Base-by-base conservation (phyloP, 768 basidiomycete species). In the Lactarius tabidus region DNA sequence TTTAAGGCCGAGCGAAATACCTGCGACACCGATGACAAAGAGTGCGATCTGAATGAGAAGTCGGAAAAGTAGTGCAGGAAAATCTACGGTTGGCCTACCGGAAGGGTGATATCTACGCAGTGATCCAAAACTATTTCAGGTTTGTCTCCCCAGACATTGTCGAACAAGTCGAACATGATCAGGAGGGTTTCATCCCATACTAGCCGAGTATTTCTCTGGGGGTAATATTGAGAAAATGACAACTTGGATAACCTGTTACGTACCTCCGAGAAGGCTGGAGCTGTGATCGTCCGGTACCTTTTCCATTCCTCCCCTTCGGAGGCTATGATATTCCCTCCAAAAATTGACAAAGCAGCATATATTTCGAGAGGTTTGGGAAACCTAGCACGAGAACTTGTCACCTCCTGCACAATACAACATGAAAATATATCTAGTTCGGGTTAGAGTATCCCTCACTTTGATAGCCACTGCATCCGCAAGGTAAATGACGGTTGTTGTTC, bases 231-330 rank as follows among this genome's bases (percentile, higher is more conserved):
- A 57, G 52, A n/a, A 18, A 23, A 36, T 20, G 28, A 14, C 14
- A 17, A 57, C 28, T n/a, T 43, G 29, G 6, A 10, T 17, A 23
- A 15, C 17, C 7, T 3, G 45, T 4, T 18, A 17, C 74, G 51
- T 61, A 85, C 85, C 72, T 86, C 85, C 5, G 84, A 84, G 72
- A 88, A 89, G 0, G 85, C 82, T n/a, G 86, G 85, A 2, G 84
- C 84, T 20, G 82, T 76, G 51, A 89, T 81, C 71, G 84, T 86
- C 53, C 86, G 75, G 67, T 85, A 86, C 36, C 81, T 80, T 72
- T 86, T 86, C 87, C 86, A 89, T 63, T 84, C 79, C 3, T 84
- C 81, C 31, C 82, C 84, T 69, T 89, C 87, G 0, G 84, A 83
- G 1, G 79, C 81, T n/a, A 89, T 80, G 53, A 89, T 83, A 67